phyloP scores from a whole-genome alignment of 2,329 filamentous ascomycete genomes.

The Didymella segeticola region DNA sequence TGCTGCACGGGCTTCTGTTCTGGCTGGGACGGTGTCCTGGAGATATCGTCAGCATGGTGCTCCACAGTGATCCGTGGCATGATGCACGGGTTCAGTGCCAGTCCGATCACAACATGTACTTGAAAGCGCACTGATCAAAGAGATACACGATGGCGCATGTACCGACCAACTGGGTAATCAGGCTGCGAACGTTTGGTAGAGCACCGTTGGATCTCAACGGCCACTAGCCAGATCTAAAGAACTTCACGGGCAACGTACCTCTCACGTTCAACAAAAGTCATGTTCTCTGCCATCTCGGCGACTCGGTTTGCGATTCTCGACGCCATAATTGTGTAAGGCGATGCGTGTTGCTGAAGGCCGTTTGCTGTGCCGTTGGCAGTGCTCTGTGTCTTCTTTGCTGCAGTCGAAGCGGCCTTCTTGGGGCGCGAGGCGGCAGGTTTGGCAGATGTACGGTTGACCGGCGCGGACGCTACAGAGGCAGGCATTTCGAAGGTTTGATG shows the following conservation, averaged over 20 bases:
- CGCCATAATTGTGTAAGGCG: slow-evolving; percentile 60
- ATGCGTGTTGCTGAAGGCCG: slow-evolving; percentile 41
- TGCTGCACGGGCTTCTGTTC: slow-evolving; percentile 31
- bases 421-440: slow-evolving; percentile 40
- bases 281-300: slow-evolving; percentile 61
- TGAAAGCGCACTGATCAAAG: background rate
- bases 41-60: background rate
- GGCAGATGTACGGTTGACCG: slow-evolving; percentile 41
- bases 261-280: slow-evolving; percentile 58
- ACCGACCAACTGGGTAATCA: slow-evolving; percentile 6
- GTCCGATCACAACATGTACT: background rate
- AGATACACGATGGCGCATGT: background rate
- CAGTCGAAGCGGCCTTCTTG: slow-evolving; percentile 34
- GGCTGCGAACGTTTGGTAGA: slow-evolving; percentile 16
- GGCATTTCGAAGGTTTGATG: slow-evolving; percentile 34
- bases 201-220: slow-evolving; percentile 22
- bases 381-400: slow-evolving; percentile 30
- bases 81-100: background rate
- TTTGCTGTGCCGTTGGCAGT: slow-evolving; percentile 37
- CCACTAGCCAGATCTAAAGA: slow-evolving; percentile 14
- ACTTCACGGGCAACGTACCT: slow-evolving; percentile 31
- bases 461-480: slow-evolving; percentile 45
- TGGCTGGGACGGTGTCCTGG: slow-evolving; percentile 24
- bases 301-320: slow-evolving; percentile 58
- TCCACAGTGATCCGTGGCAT: background rate